Conservation (phyloP, 1,139 yeast species). For the Hyphopichia pseudoburtonii region DNA sequence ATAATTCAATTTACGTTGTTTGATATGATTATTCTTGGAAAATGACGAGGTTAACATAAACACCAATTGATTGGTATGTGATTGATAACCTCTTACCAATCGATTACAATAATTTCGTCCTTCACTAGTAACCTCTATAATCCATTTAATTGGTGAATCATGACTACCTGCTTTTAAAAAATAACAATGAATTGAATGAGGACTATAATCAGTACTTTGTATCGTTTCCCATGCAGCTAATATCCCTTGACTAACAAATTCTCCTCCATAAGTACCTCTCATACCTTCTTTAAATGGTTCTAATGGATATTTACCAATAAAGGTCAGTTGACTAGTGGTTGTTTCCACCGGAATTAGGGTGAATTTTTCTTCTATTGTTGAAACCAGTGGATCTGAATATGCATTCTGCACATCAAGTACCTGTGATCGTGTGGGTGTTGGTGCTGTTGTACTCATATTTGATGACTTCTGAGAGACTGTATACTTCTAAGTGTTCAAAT, state of each 20-base stretch:
- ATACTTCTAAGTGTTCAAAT: too few species aligned
- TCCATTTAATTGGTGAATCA: constrained; percentile 35
- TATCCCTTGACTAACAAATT: constrained; percentile 33
- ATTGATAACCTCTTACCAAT: constrained; percentile 34
- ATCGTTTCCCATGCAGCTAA: constrained; percentile 41
- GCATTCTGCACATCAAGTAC: too few species aligned
- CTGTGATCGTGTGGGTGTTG: too few species aligned
- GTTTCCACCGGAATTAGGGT: constrained; percentile 7
- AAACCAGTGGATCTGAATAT: constrained; percentile 15
- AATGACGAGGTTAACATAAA: constrained; percentile 37
- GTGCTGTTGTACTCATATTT: too few species aligned
- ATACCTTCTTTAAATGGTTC: constrained; percentile 30
- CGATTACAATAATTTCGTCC: constrained; percentile 40
- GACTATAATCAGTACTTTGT: constrained; percentile 25
- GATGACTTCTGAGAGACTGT: too few species aligned
- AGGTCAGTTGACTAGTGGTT: constrained; percentile 10
- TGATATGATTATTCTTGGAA: constrained; percentile 27
- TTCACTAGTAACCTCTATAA: constrained; percentile 29
- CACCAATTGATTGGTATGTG: constrained; percentile 28
- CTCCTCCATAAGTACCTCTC: constrained; percentile 46
- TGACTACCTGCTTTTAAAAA: constrained; percentile 39
- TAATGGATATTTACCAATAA: constrained; percentile 36
- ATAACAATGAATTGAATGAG: constrained; percentile 42
- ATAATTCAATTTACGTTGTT: constrained; percentile 15
- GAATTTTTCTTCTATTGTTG: constrained; percentile 25